Base-by-base conservation (phyloP, 2,329 filamentous ascomycete species). In the Pseudogymnoascus sp. region DNA sequence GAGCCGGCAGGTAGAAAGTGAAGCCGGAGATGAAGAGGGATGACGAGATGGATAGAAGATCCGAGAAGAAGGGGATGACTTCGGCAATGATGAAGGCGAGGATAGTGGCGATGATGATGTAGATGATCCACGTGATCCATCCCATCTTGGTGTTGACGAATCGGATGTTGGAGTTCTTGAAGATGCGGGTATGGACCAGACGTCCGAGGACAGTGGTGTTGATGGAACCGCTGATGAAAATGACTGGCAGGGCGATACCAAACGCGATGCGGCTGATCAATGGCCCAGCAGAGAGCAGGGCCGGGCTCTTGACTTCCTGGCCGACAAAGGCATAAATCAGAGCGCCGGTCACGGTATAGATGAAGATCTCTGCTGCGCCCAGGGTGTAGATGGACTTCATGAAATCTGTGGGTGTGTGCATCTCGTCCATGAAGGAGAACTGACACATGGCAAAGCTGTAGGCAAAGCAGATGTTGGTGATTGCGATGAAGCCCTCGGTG, bases 261-360 rank as follows among this genome's bases (percentile, higher is more conserved):
- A 82, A 87, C 1, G 83, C 82, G 5, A 87, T 73, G 64, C 85
- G 85, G 6, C 78, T 76, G 11, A 86, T 71, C 0, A 79, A 64
- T 0, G 74, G 73, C 4, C 78, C 76, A 4, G 83, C 80, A 2
- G 81, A 82, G 8, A 82, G 80, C 3, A 88, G 76, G 0, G 85
- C 85, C 0, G 85, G 85, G 3, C 80, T 83, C 11, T 75, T 72
- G 4, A 88, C 83, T 2, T 76, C 71, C 5, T 74, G 72, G 8
- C 85, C 85, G 3, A 80, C 81, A 67, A 80, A 88, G 60, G 78
- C 78, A 74, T 88, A 88, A 65, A 87, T 82, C 3, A 87, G 75
- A 1, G 80, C 75, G 1, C 82, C 82, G 2, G 83, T 80, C 26
- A 84, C 64, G 58, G 83, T 77, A 72, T 88, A 88, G 63, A 87